Evolutionary conservation across 768 basidiomycete genomes (phyloP).

Genomic region (Macrocybe gigantea): DNA sequence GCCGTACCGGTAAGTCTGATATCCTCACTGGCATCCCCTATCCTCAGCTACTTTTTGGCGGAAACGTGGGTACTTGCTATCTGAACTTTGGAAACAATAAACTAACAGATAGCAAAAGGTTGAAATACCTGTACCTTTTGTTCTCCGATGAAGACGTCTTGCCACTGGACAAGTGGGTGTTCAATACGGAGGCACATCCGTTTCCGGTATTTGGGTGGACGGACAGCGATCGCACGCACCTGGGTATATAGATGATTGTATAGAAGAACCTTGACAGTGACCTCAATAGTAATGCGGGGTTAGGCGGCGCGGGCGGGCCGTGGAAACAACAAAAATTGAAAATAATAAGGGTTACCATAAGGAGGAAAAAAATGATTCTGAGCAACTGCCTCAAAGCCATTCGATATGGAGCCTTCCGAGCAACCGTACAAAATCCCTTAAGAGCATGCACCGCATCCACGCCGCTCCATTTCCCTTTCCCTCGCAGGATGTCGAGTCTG

Average conservation of each 20-base stretch:
- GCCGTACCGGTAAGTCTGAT: slow-evolving; percentile 14
- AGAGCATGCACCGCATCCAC: slow-evolving; percentile 3
- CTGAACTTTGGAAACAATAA: too few relatives aligned
- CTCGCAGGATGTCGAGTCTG: slow-evolving; percentile 15
- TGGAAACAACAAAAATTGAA: background rate
- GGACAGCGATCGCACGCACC: slow-evolving; percentile 37
- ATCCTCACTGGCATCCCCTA: slow-evolving; percentile 37
- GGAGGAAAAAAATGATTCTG: slow-evolving; percentile 9
- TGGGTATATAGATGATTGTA: slow-evolving; percentile 25
- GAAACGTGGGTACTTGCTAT: too few relatives aligned
- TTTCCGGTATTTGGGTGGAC: slow-evolving; percentile 68
- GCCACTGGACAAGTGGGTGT: slow-evolving; percentile 51
- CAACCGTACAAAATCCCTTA: background rate
- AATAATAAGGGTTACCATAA: slow-evolving; percentile 5
- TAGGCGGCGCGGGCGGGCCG: slow-evolving; percentile 7
- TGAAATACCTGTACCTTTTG: slow-evolving; percentile 71
- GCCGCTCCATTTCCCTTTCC: slow-evolving; percentile 7
- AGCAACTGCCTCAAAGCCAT: slow-evolving; percentile 8
- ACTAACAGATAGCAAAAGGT: slow-evolving; percentile 23
- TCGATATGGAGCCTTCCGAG: slow-evolving; percentile 3
- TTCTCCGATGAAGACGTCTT: slow-evolving; percentile 61
- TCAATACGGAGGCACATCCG: slow-evolving; percentile 74
- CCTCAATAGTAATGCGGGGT: background rate
- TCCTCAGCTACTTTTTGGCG: background rate
- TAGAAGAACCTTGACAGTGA: background rate